Evolutionary conservation across 2,329 filamentous ascomycete species (phyloP).

Genomic region (Penicillium nordicum): DNA sequence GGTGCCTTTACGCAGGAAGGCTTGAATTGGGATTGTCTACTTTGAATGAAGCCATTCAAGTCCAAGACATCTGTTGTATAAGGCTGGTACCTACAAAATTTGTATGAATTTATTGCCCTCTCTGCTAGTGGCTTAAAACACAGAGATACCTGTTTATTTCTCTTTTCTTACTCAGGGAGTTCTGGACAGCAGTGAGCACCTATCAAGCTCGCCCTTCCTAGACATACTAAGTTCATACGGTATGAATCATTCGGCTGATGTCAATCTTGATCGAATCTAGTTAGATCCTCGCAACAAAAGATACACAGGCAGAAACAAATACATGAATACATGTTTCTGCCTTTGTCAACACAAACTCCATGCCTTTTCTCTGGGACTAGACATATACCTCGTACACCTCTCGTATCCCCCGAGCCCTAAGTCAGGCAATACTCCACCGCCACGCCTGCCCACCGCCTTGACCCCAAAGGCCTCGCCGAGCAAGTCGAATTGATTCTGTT

Average conservation of each 20-base stretch:
- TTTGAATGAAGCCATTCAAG: background rate
- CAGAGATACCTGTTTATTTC: background rate
- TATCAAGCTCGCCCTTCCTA: background rate
- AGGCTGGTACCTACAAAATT: background rate
- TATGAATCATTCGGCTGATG: background rate
- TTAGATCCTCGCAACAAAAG: background rate
- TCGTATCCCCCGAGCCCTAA: background rate
- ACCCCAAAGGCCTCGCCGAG: constrained; percentile 1
- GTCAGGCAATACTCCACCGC: constrained; percentile 4
- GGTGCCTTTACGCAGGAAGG: background rate
- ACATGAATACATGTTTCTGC: too few relatives aligned
- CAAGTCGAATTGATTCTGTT: background rate
- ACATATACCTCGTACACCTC: background rate
- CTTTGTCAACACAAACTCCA: background rate
- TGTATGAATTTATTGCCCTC: background rate
- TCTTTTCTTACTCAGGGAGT: background rate
- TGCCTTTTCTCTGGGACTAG: background rate
- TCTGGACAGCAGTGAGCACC: background rate
- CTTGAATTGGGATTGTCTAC: background rate
- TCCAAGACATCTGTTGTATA: background rate
- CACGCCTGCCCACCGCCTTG: background rate
- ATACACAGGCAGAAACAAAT: background rate
- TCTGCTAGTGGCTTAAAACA: too few relatives aligned
- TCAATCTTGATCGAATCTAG: background rate
- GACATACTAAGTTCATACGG: background rate